Base-by-base conservation (phyloP, 306 rosid species). In the Trifolium dubium region DNA sequence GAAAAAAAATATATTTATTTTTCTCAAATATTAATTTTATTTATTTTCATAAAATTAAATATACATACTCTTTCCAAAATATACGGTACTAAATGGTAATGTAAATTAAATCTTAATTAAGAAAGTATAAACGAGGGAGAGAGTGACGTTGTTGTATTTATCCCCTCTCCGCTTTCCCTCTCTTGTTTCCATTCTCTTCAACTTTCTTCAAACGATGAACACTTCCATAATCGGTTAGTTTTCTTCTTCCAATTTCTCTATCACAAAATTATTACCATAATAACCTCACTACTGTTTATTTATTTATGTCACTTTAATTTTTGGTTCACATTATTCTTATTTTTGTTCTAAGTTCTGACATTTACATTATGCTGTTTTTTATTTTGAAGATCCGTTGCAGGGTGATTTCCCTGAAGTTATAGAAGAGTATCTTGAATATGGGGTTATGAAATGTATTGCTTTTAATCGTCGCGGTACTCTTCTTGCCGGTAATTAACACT, bases 351-450 rank as follows among this genome's bases (percentile, higher is more conserved):
- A 29, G 41, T 59, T 29, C 65, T 74, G 15, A 64, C 47, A 14
- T 71, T 62, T 4, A 35, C 0, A 17, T 49, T 23, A 23, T 28
- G 37, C 1, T 83, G 64, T 23, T 17, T 23, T 17, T 18, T 13
- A 6, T 79, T 35, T 64, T 66, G 61, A 75, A 92, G 98, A 92
- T 80, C 98, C 99, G 0, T 67, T 90, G 83, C 99, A 88, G 78
- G 99, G 98, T 14, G 97, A 95, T 82, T 95, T 95, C 67, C 99
- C 97, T 0, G 98, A 95, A 85, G 98, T 95, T 51, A 95, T 92
- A n/a, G 99, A 95, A 76, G 98, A 95, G 85, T 95, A 83, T 81
- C 61, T 95, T 81, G 98, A 95, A 41, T 86, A 92, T 86, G 97
- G 98, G 6, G 86, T 86, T 47, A 92, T 90, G 97, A 92, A 95